Evolutionary conservation across 192 early-diverging fungal genomes (phyloP).

Genomic region (Podochytrium sp.): DNA sequence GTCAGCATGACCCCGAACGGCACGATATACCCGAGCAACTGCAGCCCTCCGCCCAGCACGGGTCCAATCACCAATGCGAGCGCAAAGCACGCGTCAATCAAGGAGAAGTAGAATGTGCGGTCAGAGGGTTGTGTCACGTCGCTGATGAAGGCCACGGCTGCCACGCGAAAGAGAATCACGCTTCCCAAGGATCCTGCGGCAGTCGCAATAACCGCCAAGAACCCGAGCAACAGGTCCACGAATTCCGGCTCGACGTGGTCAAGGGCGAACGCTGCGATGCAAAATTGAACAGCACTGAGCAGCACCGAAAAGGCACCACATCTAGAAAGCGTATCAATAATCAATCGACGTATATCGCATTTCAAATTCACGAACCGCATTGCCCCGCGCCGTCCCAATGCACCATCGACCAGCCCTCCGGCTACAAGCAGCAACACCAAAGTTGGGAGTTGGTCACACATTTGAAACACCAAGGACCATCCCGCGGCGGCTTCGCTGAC

Average conservation of each 20-base stretch:
- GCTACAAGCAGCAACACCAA: slow-evolving; percentile 11
- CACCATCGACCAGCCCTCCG: slow-evolving; percentile 3
- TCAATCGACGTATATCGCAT: no score
- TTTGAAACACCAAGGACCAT: background rate
- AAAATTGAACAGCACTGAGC: background rate
- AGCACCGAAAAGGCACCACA: background rate
- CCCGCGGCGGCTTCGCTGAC: background rate
- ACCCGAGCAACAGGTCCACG: background rate
- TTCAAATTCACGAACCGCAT: background rate
- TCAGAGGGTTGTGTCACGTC: background rate
- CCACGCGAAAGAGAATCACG: background rate
- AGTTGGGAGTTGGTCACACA: slow-evolving; percentile 15
- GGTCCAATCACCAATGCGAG: slow-evolving; percentile 11
- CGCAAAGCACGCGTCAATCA: slow-evolving; percentile 1
- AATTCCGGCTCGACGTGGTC: background rate
- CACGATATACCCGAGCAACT: background rate
- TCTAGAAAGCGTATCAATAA: no score
- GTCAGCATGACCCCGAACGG: background rate
- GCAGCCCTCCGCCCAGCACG: background rate
- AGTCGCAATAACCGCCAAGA: background rate
- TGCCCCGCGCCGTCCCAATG: background rate
- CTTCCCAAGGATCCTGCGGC: background rate
- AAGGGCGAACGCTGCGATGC: background rate
- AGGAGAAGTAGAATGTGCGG: slow-evolving; percentile 13
- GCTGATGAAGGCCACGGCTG: background rate